phyloP scores from a whole-genome alignment of 805 yeast genomes.

The Metschnikowia cubensis region DNA sequence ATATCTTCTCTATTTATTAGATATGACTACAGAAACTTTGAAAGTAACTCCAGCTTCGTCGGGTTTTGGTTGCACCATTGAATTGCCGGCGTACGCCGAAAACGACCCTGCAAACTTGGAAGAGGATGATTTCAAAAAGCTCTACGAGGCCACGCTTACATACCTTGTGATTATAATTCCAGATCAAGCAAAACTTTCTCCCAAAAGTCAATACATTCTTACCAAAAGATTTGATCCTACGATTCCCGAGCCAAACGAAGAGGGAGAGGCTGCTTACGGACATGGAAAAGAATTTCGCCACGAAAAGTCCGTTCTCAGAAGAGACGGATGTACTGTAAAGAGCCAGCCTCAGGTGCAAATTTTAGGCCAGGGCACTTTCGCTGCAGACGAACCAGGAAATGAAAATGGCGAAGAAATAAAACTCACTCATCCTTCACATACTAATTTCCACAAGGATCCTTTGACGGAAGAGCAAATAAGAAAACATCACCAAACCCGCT shows the following conservation, averaged over 20 bases:
- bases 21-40: conserved; percentile 9
- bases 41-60: conserved; percentile 9
- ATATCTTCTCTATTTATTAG: too few species aligned
- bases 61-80: conserved; percentile 62
- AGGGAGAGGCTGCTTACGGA: conserved; percentile 60
- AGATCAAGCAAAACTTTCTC: conserved; percentile 60
- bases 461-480: conserved; percentile 62
- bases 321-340: conserved; percentile 79
- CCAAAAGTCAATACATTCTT: conserved; percentile 69
- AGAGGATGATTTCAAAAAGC: conserved; percentile 58
- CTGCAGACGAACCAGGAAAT: conserved; percentile 49
- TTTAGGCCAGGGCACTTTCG: conserved; percentile 76
- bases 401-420: conserved; percentile 57
- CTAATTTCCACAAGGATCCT: conserved; percentile 68
- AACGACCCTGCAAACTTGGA: conserved; percentile 68
- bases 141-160: conserved; percentile 62
- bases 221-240: conserved; percentile 80
- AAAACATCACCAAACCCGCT: conserved; percentile 62
- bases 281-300: conserved; percentile 70
- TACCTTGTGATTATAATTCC: conserved; percentile 75
- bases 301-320: conserved; percentile 58
- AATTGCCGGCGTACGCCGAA: conserved; percentile 57
- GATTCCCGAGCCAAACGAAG: conserved; percentile 37
- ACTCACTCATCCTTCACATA: conserved; percentile 82
- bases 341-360: conserved; percentile 86